phyloP scores from a whole-genome alignment of 441 rosid species.

The Metrosideros polymorpha region DNA sequence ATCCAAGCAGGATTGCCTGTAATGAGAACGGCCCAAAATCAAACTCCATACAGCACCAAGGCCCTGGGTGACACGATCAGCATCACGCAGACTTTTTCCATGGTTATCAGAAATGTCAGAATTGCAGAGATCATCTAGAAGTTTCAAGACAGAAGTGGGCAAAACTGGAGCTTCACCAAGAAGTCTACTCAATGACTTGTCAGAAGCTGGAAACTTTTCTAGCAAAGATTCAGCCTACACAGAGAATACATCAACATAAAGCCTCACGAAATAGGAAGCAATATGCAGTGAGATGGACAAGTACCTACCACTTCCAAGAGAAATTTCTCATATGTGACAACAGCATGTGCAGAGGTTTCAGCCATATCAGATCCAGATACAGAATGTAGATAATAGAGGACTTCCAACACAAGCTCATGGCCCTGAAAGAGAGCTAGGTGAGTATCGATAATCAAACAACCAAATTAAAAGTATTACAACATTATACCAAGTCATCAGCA shows the following conservation, averaged over 20 bases:
- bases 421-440: conserved; percentile 46
- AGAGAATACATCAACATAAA: conserved; percentile 15
- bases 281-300: neutral
- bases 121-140: conserved; percentile 80
- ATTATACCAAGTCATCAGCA: neutral
- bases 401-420: conserved; percentile 84
- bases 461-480: neutral
- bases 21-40: conserved; percentile 86
- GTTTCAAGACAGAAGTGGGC: conserved; percentile 70
- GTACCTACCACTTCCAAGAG: conserved; percentile 79
- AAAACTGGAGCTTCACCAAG: conserved; percentile 92
- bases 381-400: conserved; percentile 81
- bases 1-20: conserved; percentile 82
- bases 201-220: conserved; percentile 87
- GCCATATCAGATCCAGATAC: conserved; percentile 36
- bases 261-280: conserved; percentile 9
- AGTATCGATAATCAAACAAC: conserved; percentile 5
- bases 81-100: conserved; percentile 68
- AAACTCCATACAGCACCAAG: conserved; percentile 99
- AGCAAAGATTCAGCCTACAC: conserved; percentile 86
- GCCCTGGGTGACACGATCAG: conserved; percentile 98
- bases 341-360: conserved; percentile 45
- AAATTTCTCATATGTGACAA: conserved; percentile 72
- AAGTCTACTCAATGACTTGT: conserved; percentile 95
- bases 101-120: conserved; percentile 48